phyloP scores from a whole-genome alignment of 2,329 filamentous ascomycete species.

The Paecilomyces formosus region DNA sequence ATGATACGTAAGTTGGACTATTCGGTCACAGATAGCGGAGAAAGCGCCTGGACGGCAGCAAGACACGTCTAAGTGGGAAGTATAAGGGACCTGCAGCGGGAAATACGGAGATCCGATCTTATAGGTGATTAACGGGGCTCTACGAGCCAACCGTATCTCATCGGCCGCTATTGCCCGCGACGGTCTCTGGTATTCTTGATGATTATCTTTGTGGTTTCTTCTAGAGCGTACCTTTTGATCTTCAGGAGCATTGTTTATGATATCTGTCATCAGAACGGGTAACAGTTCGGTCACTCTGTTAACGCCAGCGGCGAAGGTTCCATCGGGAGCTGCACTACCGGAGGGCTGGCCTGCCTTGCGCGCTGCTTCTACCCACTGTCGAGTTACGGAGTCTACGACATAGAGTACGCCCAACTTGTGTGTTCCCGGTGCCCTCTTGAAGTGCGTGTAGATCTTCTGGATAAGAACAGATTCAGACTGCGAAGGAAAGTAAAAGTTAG shows the following conservation, averaged over 20 bases:
- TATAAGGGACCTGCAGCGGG: slow-evolving; percentile 14
- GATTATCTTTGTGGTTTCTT: slow-evolving; percentile 18
- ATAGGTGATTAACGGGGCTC: slow-evolving; percentile 16
- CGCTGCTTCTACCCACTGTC: slow-evolving; percentile 96
- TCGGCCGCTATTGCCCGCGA: slow-evolving; percentile 19
- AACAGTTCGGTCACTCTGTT: slow-evolving; percentile 94
- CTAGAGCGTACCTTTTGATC: slow-evolving; percentile 88
- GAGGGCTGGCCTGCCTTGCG: slow-evolving; percentile 76
- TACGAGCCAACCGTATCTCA: slow-evolving; percentile 19
- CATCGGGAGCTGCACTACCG: slow-evolving; percentile 74
- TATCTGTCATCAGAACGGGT: slow-evolving; percentile 90
- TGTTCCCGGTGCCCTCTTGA: slow-evolving; percentile 87
- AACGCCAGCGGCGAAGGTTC: slow-evolving; percentile 90
- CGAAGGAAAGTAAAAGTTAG: slow-evolving; percentile 12
- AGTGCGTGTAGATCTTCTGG: slow-evolving; percentile 93
- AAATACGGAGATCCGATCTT: slow-evolving; percentile 17
- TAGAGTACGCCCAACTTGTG: slow-evolving; percentile 99
- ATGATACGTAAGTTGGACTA: slow-evolving; percentile 43
- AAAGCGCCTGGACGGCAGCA: slow-evolving; percentile 11
- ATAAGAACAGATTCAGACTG: slow-evolving; percentile 93
- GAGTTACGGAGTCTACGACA: slow-evolving; percentile 99
- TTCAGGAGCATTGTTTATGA: slow-evolving; percentile 76
- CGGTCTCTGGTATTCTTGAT: slow-evolving; percentile 19
- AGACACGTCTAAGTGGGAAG: slow-evolving; percentile 16
- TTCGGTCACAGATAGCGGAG: slow-evolving; percentile 20